Evolutionary conservation across 2,329 filamentous ascomycete genomes (phyloP).

Genomic region (Clonostachys rhizophaga): DNA sequence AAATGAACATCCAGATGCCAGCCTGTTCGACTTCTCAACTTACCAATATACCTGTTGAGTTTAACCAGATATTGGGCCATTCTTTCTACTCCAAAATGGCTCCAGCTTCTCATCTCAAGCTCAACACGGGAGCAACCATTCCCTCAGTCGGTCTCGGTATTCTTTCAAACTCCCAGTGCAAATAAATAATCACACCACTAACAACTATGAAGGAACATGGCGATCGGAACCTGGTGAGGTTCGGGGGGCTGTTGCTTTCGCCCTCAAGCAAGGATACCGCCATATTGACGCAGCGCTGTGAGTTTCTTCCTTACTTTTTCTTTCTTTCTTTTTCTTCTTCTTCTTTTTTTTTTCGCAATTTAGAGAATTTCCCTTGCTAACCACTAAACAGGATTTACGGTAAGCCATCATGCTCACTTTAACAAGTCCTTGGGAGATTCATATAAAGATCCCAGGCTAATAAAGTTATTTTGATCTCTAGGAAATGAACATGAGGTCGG

Average conservation of each 20-base stretch:
- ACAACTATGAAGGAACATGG: slow-evolving; percentile 41
- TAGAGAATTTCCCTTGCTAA: slow-evolving; percentile 5
- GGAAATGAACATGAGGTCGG: slow-evolving; percentile 33
- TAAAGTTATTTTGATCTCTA: background rate
- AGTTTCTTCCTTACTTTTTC: background rate
- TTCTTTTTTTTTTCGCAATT: no score
- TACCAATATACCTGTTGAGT: no score
- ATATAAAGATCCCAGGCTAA: slow-evolving; percentile 12
- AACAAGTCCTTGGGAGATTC: no score
- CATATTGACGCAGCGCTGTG: slow-evolving; percentile 34
- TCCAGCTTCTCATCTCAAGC: background rate
- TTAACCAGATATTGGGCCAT: no score
- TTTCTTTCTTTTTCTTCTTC: no score
- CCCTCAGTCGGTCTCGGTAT: background rate
- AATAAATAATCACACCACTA: background rate
- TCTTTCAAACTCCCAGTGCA: background rate
- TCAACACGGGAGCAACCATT: background rate
- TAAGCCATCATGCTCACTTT: no score
- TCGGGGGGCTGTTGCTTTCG: slow-evolving; percentile 13
- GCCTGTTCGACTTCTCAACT: no score
- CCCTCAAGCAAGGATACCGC: slow-evolving; percentile 30
- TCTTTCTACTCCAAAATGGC: background rate
- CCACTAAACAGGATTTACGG: background rate
- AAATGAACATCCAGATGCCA: no score
- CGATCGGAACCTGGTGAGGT: slow-evolving; percentile 45